Base-by-base conservation (phyloP, 2,329 filamentous ascomycete genomes). In the Penicillium frequentans region DNA sequence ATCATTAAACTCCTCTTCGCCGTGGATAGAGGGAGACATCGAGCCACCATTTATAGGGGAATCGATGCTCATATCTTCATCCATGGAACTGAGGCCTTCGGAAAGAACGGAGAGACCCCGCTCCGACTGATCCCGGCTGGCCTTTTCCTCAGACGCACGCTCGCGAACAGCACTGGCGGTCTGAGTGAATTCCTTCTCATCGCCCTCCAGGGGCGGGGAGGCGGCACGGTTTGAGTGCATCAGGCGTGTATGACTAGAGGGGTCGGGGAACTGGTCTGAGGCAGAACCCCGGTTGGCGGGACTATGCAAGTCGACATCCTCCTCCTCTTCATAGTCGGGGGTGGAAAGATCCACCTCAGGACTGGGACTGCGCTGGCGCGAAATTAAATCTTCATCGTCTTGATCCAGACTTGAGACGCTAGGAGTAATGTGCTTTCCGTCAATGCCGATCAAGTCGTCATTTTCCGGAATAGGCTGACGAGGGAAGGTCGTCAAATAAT, bases 181-280 rank as follows among this genome's bases (percentile, higher is more conserved):
- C 76, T 96, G 91, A 7, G 93, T 97, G 71, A 99, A 99, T 75
- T 98, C 95, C 70, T 90, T 90, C 80, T 98, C 93, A 67, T 98
- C 93, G 68, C 90, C 91, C 77, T 98, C 93, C 37, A 98, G 82
- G 16, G 92, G 91, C 51, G 93, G 93, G 62, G 91, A 95, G 24
- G 89, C 86, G n/a, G 88, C 89, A 58, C 90, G 86, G 59, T 86
- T 82, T 60, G 84, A 86, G 66, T 88, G 84, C 60, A 77, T 73
- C 29, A 77, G 56, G 51, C 90, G 86, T 58, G 86, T 82, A 64
- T 84, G 85, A 64, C 86, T 83, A 49, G 70, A 69, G 44, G 77
- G 76, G 44, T 79, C 76, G 8, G 87, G 84, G 67, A 89, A 89
- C 26, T 69, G 64, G 43, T 68, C 64, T 19, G 65, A 55, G 7